Evolutionary conservation across 2,329 filamentous ascomycete species (phyloP), one percentile per base, ranked within the genome.

Genomic region (Eutypella sp.): DNA sequence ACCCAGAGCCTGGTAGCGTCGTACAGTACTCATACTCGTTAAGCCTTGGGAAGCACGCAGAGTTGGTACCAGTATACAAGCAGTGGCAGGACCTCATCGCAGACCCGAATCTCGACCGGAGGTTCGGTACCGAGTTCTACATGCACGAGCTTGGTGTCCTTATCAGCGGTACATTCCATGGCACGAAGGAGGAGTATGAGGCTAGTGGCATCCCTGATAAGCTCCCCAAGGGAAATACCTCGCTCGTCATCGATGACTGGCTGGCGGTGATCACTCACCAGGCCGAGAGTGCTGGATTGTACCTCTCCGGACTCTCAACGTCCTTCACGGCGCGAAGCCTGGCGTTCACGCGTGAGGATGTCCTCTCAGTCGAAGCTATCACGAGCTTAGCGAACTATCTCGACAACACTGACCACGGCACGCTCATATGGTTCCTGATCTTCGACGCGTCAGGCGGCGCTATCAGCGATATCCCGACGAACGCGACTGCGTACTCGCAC

Each of bases 381-480:
- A 65, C 71, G 13, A 58, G 68, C 0, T 53, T 85, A 3, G 79
- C 85, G 57, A 47, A 67, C 2, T 82, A 78, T 57, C 62, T 84
- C 34, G 74, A 79, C 46, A 53, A 56, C 0, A 59, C 69, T 1
- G 58, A 73, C 42, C 73, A 72, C 47, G 78, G 73, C 2, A 80
- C 76, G 0, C 59, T 74, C 2, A 51, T 79, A 2, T 84, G 81
- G 79, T 77, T 78, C 56, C 65, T 82, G 46, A 81, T 84, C 37
- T 85, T 84, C 55, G 78, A 84, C 57, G 71, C 78, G 1, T 70
- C 74, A 15, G 82, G 79, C 37, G 82, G 82, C 9, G 80, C 79
- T 11, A 72, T 80, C 42, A 73, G 71, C 52, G 79, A 85, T 47
- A 65, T 77, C 1, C 64, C 79, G 0, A 59, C 62, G 49, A 69